phyloP scores from a whole-genome alignment of 257 asterid species.

The Fraxinus cuspidata region DNA sequence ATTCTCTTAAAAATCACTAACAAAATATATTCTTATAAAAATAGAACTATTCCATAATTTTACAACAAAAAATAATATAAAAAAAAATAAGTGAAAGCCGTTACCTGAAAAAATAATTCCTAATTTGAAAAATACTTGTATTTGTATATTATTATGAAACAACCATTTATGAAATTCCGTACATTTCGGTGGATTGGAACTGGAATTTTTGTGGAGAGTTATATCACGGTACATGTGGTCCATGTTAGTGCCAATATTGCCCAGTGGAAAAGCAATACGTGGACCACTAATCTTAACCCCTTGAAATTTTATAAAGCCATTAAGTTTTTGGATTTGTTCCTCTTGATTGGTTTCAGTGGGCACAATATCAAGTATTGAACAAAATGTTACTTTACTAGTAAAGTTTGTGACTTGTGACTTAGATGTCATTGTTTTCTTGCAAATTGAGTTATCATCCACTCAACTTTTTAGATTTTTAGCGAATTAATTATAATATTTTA shows the following conservation, averaged over 20 bases:
- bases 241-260: background rate
- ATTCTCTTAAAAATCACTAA: too few relatives aligned
- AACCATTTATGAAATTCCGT: slow-evolving; percentile 29
- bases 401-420: slow-evolving; percentile 3
- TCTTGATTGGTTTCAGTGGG: slow-evolving; percentile 22
- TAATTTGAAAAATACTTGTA: background rate
- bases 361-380: background rate
- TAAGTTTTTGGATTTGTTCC: background rate
- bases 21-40: background rate
- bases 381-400: background rate
- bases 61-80: background rate
- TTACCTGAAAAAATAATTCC: background rate
- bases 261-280: background rate
- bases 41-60: background rate
- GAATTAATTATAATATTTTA: too few relatives aligned
- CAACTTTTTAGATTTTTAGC: too few relatives aligned
- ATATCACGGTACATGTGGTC: background rate
- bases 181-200: slow-evolving; percentile 26
- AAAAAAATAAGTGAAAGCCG: background rate
- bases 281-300: background rate
- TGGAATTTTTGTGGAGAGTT: background rate
- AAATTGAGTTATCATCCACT: too few relatives aligned
- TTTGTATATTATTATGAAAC: background rate
- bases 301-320: slow-evolving; percentile 1
- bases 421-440: background rate